phyloP scores from a whole-genome alignment of 2,329 filamentous ascomycete species.

The Zasmidium angulare region DNA sequence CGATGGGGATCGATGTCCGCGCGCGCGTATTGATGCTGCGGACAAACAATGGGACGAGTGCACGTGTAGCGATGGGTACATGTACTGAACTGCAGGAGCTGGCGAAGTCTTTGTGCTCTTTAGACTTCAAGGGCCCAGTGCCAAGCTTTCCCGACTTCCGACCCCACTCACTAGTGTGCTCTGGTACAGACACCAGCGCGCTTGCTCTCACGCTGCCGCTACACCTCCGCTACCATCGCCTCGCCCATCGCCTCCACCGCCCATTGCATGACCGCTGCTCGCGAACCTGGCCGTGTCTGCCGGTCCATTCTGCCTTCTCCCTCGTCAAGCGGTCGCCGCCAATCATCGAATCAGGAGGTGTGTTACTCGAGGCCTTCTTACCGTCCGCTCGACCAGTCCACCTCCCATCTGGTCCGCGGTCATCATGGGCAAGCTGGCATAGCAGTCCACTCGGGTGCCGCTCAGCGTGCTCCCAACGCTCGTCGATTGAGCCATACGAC shows the following conservation, averaged over 20 bases:
- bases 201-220: neutral
- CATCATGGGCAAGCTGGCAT: conserved; percentile 17
- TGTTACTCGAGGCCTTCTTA: neutral
- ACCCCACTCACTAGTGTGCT: neutral
- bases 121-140: neutral
- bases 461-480: conserved; percentile 3
- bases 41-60: neutral
- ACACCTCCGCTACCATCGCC: neutral
- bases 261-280: neutral
- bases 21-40: neutral
- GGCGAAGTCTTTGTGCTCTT: neutral
- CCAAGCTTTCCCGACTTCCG: neutral
- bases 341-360: neutral
- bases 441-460: conserved; percentile 9
- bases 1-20: neutral
- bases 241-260: neutral
- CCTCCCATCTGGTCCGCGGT: conserved; percentile 13
- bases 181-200: neutral
- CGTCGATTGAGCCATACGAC: neutral
- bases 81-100: neutral
- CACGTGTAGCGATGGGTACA: neutral
- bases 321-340: neutral
- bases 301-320: neutral
- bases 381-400: neutral
- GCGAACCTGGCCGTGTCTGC: neutral